Base-by-base conservation (phyloP, 495 filamentous ascomycete genomes). In the Hamigera avellanea region DNA sequence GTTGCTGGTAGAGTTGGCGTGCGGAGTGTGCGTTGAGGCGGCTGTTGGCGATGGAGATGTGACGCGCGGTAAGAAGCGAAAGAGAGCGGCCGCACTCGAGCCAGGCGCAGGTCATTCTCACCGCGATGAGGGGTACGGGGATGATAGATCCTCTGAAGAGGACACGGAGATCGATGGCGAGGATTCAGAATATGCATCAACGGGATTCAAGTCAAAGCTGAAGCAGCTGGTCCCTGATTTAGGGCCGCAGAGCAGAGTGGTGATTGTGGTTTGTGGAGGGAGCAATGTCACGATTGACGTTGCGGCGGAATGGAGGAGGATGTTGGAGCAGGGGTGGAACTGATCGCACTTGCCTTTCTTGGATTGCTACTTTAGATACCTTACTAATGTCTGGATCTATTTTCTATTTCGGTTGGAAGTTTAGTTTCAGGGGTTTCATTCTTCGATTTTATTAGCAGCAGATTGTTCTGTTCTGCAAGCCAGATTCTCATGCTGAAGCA, bases 261-360 rank as follows among this genome's bases (percentile, higher is more conserved):
- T 95, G 4, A 66, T 96, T 36, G 66, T 94, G 16, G 74, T 95
- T 15, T 96, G 89, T 53, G 89, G 89, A 0, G 89, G 89, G 7
- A 78, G 70, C 30, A 82, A 82, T 56, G 72, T 87, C 31, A 80
- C 75, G 3, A 56, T 81, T 17, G 75, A 81, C 14, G 73, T 77
- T 50, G 54, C 93, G 46, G 61, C 59, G 30, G 57, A 57, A 34
- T 96, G 81, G 58, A 65, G 66, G 49, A 56, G 69, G 61, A 45
- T 61, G 51, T 32, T 68, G 41, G 43, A 50, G 13, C 50, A 64
- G 31, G 64, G 62, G 3, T 68, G 62, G 64, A 49, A 30, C 5
- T 30, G n/a, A 30, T 7, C 7, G n/a, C n/a, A n/a, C n/a, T n/a
- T n/a, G n/a, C n/a, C n/a, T n/a, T n/a, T n/a, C n/a, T n/a, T n/a